Evolutionary conservation across 305 asterid species (phyloP).

Genomic region (Withania somnifera): DNA sequence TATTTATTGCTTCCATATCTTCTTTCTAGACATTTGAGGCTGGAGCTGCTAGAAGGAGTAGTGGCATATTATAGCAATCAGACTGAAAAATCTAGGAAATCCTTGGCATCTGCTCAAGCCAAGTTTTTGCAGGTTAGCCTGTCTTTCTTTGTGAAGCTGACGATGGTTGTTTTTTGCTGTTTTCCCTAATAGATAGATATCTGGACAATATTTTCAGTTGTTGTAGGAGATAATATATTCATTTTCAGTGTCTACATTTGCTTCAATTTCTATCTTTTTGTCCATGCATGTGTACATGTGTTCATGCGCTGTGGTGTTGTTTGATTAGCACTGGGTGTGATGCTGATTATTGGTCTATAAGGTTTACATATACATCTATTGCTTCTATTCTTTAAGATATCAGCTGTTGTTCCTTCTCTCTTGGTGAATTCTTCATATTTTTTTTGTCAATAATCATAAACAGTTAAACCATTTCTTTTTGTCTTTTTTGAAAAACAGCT

Average conservation of each 20-base stretch:
- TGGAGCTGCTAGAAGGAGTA: constrained; percentile 89
- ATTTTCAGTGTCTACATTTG: neutral
- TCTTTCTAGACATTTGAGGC: constrained; percentile 58
- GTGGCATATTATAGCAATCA: constrained; percentile 76
- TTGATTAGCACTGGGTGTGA: neutral
- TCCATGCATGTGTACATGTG: neutral
- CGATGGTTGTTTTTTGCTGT: neutral
- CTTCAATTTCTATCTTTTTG: neutral
- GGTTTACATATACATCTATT: neutral
- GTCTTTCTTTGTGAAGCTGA: neutral
- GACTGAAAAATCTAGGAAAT: constrained; percentile 45
- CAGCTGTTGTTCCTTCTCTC: neutral
- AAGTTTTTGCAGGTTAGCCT: constrained; percentile 53
- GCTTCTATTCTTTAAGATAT: neutral
- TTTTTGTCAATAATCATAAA: neutral
- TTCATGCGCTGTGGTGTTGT: neutral
- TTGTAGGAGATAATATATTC: neutral
- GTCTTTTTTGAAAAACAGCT: constrained; percentile 39
- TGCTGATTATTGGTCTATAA: too few species aligned
- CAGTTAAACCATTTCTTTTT: neutral
- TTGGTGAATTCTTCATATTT: neutral
- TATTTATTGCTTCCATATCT: constrained; percentile 4
- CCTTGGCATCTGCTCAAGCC: constrained; percentile 60
- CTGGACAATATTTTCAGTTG: neutral
- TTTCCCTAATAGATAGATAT: constrained; percentile 1